Conservation (phyloP, 495 filamentous ascomycete species). For the Neurospora sp. region DNA sequence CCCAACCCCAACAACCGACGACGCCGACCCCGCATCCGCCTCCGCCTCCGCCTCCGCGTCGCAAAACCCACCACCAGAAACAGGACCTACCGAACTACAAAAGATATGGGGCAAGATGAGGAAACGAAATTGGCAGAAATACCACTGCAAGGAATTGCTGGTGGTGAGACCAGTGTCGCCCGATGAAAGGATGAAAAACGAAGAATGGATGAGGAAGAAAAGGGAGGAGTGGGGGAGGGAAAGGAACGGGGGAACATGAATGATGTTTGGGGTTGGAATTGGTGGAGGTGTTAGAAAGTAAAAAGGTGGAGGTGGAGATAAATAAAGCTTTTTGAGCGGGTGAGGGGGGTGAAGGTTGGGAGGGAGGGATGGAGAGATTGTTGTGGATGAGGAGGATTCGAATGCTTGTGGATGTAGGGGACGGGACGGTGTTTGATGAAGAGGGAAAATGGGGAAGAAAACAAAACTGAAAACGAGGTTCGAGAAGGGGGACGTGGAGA, state of each 20-base stretch:
- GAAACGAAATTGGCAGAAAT: background rate
- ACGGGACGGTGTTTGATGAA: no score
- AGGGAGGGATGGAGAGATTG: no score
- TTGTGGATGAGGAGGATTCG: no score
- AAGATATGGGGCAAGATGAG: background rate
- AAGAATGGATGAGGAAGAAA: background rate
- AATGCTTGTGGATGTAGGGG: no score
- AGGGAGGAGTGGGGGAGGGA: background rate
- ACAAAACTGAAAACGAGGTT: no score
- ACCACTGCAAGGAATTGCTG: background rate
- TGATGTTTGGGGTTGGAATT: no score
- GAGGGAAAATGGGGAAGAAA: no score
- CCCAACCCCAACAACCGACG: background rate
- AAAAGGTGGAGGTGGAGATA: no score
- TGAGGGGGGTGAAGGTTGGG: no score
- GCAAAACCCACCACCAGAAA: background rate
- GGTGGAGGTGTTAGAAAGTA: no score
- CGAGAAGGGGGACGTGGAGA: no score
- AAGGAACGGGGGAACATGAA: background rate
- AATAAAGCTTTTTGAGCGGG: no score
- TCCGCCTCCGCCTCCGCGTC: background rate
- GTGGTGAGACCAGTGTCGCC: background rate
- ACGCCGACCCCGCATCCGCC: background rate
- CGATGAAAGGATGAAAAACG: background rate
- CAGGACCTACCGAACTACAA: background rate